A percentile compares a stretch with the other conserved stretches of the same genome.
Conservation (phyloP, 129 eudicot genomes). For the Ambrosia artemisiifolia region DNA sequence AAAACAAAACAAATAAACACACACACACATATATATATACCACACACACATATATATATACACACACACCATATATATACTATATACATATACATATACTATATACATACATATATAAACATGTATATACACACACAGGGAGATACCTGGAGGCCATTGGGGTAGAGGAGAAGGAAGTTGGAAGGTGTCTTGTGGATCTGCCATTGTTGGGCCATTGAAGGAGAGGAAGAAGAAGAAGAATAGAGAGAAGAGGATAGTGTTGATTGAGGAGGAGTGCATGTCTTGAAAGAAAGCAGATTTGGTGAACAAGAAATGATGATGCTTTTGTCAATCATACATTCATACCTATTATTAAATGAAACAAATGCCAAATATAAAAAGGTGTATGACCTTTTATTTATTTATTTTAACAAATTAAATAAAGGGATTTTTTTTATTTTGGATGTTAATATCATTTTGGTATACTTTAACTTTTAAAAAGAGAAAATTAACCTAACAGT, state of each 20-base stretch:
- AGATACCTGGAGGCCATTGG: slow-evolving; percentile 59
- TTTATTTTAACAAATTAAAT: not conserved
- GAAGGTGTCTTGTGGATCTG: slow-evolving; percentile 37
- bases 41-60: no score
- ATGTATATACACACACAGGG: not conserved
- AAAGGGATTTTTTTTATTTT: not conserved
- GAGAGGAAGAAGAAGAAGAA: slow-evolving; percentile 22
- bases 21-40: no score
- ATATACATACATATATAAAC: not conserved
- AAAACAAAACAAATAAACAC: no score
- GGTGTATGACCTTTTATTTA: slow-evolving; percentile 14
- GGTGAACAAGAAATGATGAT: slow-evolving; percentile 36
- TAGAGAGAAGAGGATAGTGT: slow-evolving; percentile 2
- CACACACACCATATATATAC: no score
- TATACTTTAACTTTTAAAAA: not conserved
- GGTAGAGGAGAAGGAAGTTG: slow-evolving; percentile 69
- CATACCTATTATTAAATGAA: slow-evolving; percentile 8
- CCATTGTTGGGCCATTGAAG: slow-evolving; percentile 42
- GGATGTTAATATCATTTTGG: not conserved
- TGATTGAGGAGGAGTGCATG: slow-evolving; percentile 24
- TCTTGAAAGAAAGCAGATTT: slow-evolving; percentile 26
- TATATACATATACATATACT: not conserved
- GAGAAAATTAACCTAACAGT: no score
- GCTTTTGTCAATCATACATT: slow-evolving; percentile 16
- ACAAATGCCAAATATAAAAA: slow-evolving; percentile 19